These are phyloP conservation scores for Herpetomonas tarakana DNA, from an alignment of 208 protist genomes.

Conservation along the genomic window DNA sequence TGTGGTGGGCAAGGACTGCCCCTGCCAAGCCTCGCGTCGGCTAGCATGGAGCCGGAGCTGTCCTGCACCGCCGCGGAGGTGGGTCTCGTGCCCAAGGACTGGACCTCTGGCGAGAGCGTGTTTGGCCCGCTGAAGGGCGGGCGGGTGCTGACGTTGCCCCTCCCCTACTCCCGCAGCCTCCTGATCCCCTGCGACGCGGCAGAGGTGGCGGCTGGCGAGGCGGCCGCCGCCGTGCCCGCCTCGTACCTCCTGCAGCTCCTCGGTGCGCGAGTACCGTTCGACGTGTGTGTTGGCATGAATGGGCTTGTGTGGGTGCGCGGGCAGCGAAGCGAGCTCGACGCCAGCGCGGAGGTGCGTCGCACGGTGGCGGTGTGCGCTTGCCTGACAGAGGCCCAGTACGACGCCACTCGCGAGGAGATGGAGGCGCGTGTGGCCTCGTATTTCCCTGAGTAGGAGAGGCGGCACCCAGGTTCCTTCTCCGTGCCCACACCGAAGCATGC, in stretches of 20 bases:
- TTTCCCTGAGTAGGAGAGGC: slow-evolving; percentile 31
- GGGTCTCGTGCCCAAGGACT: slow-evolving; percentile 71
- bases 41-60: slow-evolving; percentile 51
- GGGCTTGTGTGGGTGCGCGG: slow-evolving; percentile 81
- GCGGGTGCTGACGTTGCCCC: slow-evolving; percentile 50
- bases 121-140: slow-evolving; percentile 78
- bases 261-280: slow-evolving; percentile 62
- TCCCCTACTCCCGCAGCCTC: slow-evolving; percentile 66
- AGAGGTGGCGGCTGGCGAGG: neutral
- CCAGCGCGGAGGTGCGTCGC: slow-evolving; percentile 38
- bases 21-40: neutral
- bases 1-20: neutral
- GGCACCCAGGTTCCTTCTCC: neutral
- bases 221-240: slow-evolving; percentile 23
- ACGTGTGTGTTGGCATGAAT: slow-evolving; percentile 75
- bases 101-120: slow-evolving; percentile 73
- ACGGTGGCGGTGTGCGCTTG: slow-evolving; percentile 75
- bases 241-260: slow-evolving; percentile 61
- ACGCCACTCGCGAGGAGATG: slow-evolving; percentile 64
- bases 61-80: slow-evolving; percentile 72
- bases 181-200: slow-evolving; percentile 25
- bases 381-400: slow-evolving; percentile 69
- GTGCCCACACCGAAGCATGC: neutral
- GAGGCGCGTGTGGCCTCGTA: slow-evolving; percentile 62
- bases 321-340: slow-evolving; percentile 36